Percentiles rank a stretch among this genome's conserved stretches.
phyloP scores from a whole-genome alignment of 345 rosid species.

The Pugionium cornutum region DNA sequence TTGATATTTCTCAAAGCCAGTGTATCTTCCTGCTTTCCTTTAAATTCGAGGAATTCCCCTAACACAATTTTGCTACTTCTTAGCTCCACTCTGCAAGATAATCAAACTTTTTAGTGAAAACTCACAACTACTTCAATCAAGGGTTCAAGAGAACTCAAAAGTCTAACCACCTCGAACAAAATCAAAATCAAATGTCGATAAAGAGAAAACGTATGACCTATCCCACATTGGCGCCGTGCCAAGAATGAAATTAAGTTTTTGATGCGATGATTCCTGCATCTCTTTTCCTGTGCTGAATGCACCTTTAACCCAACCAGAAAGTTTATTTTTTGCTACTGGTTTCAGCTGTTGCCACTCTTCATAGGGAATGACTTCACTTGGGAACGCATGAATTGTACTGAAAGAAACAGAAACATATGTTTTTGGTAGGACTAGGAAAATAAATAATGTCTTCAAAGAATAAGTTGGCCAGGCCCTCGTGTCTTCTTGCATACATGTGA shows the following conservation, averaged over 20 bases:
- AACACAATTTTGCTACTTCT: slow-evolving; percentile 68
- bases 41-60: slow-evolving; percentile 86
- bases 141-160: slow-evolving; percentile 2
- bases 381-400: slow-evolving; percentile 62
- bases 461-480: not conserved
- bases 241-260: slow-evolving; percentile 70
- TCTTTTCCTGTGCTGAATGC: slow-evolving; percentile 75
- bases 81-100: slow-evolving; percentile 72
- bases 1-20: slow-evolving; percentile 59
- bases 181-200: slow-evolving; percentile 10
- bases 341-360: slow-evolving; percentile 74
- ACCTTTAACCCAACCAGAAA: slow-evolving; percentile 84
- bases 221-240: slow-evolving; percentile 95
- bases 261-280: slow-evolving; percentile 71
- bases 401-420: slow-evolving; percentile 28
- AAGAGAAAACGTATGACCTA: slow-evolving; percentile 59
- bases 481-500: not conserved
- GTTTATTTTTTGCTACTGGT: slow-evolving; percentile 52
- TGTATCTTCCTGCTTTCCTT: slow-evolving; percentile 78
- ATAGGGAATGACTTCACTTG: slow-evolving; percentile 70
- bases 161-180: not conserved
- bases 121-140: not conserved
- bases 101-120: not conserved
- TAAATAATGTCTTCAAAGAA: not conserved
- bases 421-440: not conserved